Evolutionary conservation across 106 monocot genomes (phyloP).

Genomic region (Dendrobium officinale): DNA sequence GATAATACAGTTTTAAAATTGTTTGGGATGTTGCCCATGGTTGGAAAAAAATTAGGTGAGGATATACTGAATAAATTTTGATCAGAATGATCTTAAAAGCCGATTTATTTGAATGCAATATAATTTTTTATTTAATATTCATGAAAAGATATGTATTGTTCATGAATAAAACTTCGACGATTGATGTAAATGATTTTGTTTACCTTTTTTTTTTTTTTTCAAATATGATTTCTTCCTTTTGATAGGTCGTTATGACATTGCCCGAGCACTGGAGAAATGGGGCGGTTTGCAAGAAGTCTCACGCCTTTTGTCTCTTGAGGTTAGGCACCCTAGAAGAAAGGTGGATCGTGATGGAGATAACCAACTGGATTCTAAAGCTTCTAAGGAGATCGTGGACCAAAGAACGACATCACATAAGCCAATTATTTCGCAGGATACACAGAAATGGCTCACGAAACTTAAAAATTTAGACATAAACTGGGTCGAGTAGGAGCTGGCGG

Average conservation of each 20-base stretch:
- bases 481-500: constrained; percentile 31
- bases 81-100: too few species aligned
- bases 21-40: too few species aligned
- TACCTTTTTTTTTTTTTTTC: too few species aligned
- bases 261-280: constrained; percentile 96
- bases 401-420: constrained; percentile 25
- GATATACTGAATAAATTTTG: too few species aligned
- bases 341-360: constrained; percentile 16
- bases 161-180: too few species aligned
- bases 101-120: too few species aligned
- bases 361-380: constrained; percentile 6
- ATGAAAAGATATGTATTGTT: too few species aligned
- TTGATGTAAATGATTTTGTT: too few species aligned
- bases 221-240: not conserved
- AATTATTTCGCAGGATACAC: constrained; percentile 51
- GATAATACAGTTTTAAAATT: too few species aligned
- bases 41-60: too few species aligned
- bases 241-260: constrained; percentile 87
- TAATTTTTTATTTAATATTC: too few species aligned
- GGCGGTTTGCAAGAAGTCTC: constrained; percentile 93
- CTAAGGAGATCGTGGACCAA: constrained; percentile 7
- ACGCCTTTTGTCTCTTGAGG: constrained; percentile 68
- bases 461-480: constrained; percentile 83
- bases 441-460: constrained; percentile 79
- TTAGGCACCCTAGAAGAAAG: constrained; percentile 40